phyloP scores from a whole-genome alignment of 768 basidiomycete genomes.

The Mycena maculata region DNA sequence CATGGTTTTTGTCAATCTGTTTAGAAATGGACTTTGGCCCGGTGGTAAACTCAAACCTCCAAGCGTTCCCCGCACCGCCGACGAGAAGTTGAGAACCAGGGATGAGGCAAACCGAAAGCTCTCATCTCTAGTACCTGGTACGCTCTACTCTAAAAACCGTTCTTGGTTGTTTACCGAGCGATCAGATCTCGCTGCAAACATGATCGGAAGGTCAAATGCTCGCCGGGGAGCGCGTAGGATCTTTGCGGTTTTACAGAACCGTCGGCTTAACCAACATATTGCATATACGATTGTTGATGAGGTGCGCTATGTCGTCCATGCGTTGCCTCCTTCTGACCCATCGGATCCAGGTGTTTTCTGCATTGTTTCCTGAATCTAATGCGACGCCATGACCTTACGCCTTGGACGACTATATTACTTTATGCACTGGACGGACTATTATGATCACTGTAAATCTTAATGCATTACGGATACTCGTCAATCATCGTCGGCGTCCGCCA shows the following conservation, averaged over 20 bases:
- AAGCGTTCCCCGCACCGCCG: slow-evolving; percentile 73
- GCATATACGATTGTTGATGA: slow-evolving; percentile 91
- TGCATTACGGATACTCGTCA: slow-evolving; percentile 20
- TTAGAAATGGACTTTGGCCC: slow-evolving; percentile 87
- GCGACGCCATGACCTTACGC: slow-evolving; percentile 27
- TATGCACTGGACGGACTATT: slow-evolving; percentile 22
- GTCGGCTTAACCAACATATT: slow-evolving; percentile 94
- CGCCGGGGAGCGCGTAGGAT: slow-evolving; percentile 91
- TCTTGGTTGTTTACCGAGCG: not conserved
- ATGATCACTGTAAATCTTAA: slow-evolving; percentile 23
- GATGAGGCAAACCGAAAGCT: slow-evolving; percentile 93
- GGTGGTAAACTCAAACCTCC: slow-evolving; percentile 78
- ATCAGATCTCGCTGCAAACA: slow-evolving; percentile 94
- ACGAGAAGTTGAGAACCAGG: slow-evolving; percentile 83
- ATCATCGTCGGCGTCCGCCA: slow-evolving; percentile 19
- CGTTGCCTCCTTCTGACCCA: not conserved
- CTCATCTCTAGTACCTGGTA: slow-evolving; percentile 92
- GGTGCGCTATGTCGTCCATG: slow-evolving; percentile 55
- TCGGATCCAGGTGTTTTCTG: slow-evolving; percentile 61
- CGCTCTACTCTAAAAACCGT: slow-evolving; percentile 15
- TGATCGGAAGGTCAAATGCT: slow-evolving; percentile 98
- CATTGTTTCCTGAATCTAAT: slow-evolving; percentile 68
- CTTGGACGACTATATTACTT: slow-evolving; percentile 16
- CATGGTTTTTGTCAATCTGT: slow-evolving; percentile 69
- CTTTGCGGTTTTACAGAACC: slow-evolving; percentile 94